These are phyloP conservation scores for Schizochytrium sp. DNA, from an alignment of 108 stramenopile genomes.

Conservation along the genomic window DNA sequence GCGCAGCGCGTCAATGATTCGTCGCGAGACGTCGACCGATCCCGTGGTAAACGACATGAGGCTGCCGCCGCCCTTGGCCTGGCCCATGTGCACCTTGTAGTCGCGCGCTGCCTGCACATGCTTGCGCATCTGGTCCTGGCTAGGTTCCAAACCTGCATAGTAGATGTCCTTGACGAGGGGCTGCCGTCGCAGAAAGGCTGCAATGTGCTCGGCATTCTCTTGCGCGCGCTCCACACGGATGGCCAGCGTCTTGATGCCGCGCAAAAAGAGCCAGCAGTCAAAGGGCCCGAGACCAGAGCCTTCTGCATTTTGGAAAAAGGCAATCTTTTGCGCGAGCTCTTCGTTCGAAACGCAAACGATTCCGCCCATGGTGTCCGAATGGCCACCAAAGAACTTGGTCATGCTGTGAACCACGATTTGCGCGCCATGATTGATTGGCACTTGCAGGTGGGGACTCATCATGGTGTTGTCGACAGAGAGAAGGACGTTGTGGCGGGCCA, in stretches of 20 bases:
- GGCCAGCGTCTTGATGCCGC: conserved; percentile 32
- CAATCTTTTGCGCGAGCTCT: conserved; percentile 1
- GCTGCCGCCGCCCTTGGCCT: conserved; percentile 43
- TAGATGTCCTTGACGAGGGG: neutral
- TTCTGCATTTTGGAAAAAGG: conserved; percentile 25
- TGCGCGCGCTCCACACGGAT: conserved; percentile 23
- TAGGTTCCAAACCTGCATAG: conserved; percentile 2
- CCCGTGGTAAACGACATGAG: conserved; percentile 47
- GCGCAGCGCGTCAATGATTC: conserved; percentile 35
- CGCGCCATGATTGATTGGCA: conserved; percentile 25
- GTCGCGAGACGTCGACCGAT: conserved; percentile 25
- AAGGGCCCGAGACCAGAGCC: conserved; percentile 28
- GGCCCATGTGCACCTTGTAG: neutral
- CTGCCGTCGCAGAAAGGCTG: conserved; percentile 6
- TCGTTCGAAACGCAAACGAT: neutral
- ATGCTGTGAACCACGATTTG: conserved; percentile 30
- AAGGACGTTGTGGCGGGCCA: neutral
- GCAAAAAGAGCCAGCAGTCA: conserved; percentile 30
- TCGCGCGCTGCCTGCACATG: neutral
- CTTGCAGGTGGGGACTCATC: conserved; percentile 21
- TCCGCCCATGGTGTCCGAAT: conserved; percentile 31
- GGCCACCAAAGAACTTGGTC: conserved; percentile 32
- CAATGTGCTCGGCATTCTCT: conserved; percentile 19
- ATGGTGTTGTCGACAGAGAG: conserved; percentile 30
- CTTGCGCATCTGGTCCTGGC: neutral